Conservation (phyloP, 257 asterid genomes). For the Mentha longifolia region DNA sequence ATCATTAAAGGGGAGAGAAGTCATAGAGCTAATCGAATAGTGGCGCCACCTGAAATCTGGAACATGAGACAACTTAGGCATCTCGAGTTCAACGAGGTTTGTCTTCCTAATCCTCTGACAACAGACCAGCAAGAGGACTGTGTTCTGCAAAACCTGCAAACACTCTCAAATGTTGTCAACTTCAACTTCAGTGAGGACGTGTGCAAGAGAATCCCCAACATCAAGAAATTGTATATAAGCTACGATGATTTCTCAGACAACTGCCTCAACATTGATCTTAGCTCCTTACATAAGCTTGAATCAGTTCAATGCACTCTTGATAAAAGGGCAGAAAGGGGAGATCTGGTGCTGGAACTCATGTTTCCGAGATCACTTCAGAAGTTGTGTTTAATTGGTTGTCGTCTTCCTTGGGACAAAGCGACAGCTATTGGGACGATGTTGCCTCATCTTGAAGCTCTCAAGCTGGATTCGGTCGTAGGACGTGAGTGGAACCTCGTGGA, state of each 20-base stretch:
- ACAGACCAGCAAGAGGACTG: not conserved
- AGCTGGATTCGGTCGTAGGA: too few species aligned
- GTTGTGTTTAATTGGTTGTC: too few species aligned
- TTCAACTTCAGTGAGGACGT: not conserved
- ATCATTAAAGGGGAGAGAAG: not conserved
- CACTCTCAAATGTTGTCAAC: not conserved
- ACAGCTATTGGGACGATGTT: too few species aligned
- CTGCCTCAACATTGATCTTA: not conserved
- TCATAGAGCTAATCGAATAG: too few species aligned
- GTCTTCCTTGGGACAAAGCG: too few species aligned
- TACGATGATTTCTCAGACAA: not conserved
- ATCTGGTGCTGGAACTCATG: too few species aligned
- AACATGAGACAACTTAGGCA: conserved; percentile 1
- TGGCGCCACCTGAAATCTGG: not conserved
- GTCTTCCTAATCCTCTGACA: not conserved
- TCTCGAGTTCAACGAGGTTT: not conserved
- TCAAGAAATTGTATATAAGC: not conserved
- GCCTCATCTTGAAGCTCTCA: too few species aligned
- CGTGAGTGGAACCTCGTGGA: too few species aligned
- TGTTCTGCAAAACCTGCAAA: not conserved
- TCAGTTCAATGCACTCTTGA: not conserved
- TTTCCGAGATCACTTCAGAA: too few species aligned
- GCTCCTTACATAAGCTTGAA: not conserved
- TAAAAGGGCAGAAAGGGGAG: too few species aligned
- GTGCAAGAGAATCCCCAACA: not conserved